A percentile compares a stretch with the other conserved stretches of the same genome.
phyloP scores from a whole-genome alignment of 305 asterid species.

The Euphrasia arctica region DNA sequence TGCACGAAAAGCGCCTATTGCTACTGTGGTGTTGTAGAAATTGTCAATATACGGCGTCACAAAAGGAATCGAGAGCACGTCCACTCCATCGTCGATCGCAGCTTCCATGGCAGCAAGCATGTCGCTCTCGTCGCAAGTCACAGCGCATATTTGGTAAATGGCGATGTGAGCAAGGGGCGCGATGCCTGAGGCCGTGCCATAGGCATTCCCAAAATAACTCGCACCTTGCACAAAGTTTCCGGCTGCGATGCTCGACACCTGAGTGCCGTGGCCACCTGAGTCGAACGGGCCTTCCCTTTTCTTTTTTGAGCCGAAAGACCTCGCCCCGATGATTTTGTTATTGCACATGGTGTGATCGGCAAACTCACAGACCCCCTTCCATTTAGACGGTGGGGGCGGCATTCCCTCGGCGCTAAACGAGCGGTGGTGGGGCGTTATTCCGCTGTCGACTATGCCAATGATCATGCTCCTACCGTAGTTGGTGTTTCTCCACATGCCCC shows the following conservation, averaged over 20 bases:
- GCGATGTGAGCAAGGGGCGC: too few species aligned
- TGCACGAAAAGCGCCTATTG: conserved; percentile 30
- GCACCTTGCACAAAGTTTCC: too few species aligned
- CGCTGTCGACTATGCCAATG: conserved; percentile 50
- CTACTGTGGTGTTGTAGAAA: conserved; percentile 10
- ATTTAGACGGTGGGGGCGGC: conserved; percentile 54
- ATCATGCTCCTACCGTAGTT: conserved; percentile 49
- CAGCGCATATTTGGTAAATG: too few species aligned
- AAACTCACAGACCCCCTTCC: conserved; percentile 56
- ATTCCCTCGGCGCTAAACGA: conserved; percentile 47
- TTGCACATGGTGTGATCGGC: conserved; percentile 13
- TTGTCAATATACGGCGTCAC: conserved; percentile 9
- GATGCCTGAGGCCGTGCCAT: too few species aligned
- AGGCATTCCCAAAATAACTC: too few species aligned
- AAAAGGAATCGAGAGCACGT: conserved; percentile 34
- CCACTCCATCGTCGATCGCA: conserved; percentile 19
- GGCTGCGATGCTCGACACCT: too few species aligned
- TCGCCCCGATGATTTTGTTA: too few species aligned
- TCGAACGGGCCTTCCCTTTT: too few species aligned
- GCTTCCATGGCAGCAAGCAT: not conserved
- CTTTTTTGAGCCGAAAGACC: too few species aligned
- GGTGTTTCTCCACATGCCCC: conserved; percentile 52
- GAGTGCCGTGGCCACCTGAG: too few species aligned
- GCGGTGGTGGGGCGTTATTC: conserved; percentile 43
- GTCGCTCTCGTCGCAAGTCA: conserved; percentile 26